Evolutionary conservation across 768 basidiomycete genomes (phyloP), one percentile per base, ranked within the genome.

Genomic region (Boletales sp.): DNA sequence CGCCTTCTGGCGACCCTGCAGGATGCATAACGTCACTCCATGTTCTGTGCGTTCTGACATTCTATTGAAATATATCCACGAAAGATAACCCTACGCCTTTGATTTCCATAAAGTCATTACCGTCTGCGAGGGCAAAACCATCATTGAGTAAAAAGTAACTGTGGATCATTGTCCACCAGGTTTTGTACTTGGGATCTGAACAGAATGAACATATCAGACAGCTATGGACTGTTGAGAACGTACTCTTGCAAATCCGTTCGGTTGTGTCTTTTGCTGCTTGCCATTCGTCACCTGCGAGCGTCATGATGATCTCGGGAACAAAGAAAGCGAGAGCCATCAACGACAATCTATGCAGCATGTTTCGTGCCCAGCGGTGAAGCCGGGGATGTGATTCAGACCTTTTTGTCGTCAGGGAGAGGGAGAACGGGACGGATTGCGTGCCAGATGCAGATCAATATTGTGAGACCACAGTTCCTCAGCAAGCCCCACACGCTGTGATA

Each of bases 111-210:
- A 32, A 12, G 5, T 18, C 19, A 8, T 35, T 2, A n/a, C 13
- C 33, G 17, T 49, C 30, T n/a, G 18, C 4, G 17, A 49, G 48
- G 15, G 34, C 34, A 25, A 49, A 43, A 10, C 48, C 41, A 37
- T 35, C 41, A 11, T 19, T 49, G 14, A 21, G 9, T 1, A 35
- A 10, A 15, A 49, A 43, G 10, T 49, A 12, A 12, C 41, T 49
- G 9, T 43, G 48, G 3, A 35, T 32, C 41, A n/a, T 43, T 8
- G 41, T 49, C 48, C 48, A 49, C 41, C 48, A 42, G n/a, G 3
- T 5, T 28, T 7, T 28, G 25, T 28, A 28, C 25, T 28, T 28
- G 4, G 3, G 25, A 2, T 19, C 41, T 42, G n/a, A 17, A 17
- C 7, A 48, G n/a, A 5, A 10, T 36, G 41, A 15, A 18, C 35